Evolutionary conservation across 2,329 filamentous ascomycete species (phyloP), one percentile per base, ranked within the genome.

Genomic region (Teratosphaeriaceae sp.): DNA sequence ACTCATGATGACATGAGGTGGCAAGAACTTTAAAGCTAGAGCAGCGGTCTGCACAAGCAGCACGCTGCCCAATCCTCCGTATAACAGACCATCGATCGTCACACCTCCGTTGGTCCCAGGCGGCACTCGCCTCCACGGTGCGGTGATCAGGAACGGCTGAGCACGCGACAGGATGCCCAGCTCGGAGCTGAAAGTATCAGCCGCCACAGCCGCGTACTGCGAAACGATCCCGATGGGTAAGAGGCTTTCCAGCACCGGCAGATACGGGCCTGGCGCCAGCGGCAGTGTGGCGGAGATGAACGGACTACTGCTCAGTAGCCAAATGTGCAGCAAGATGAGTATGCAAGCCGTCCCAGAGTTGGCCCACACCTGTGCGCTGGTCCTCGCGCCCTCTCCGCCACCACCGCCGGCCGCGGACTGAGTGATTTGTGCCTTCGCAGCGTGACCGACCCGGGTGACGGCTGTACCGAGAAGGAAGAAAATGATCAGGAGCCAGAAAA

Each of bases 171-270:
- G 73, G 44, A 98, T 98, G 12, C 92, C 92, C 16, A 98, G 80
- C 69, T 98, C 92, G 9, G 88, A 95, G 44, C 85, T 89, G 63
- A 96, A 92, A 0, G 92, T 98, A 64, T 98, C 92, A 38, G 90
- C 87, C 16, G 88, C 81, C 8, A 94, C 88, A 38, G 87, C 86
- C 20, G 88, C 90, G 59, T 98, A 98, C 68, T 68, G 71, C 53
- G 68, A 69, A 23, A 74, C 65, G 38, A 74, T 72, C 6, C 72
- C 72, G 6, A 73, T 62, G 0, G 71, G 64, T 23, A 74, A 54
- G 2, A 68, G 51, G 48, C 67, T 63, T 42, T 56, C 57, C 13
- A 65, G 56, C 42, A 51, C 55, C 3, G 60, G 56, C 54, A 65
- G 74, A 49, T 75, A 73, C 13, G 57, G 54, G 1, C 59, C 58